A percentile compares a stretch with the other conserved stretches of the same genome.
Evolutionary conservation across 2,329 filamentous ascomycete species (phyloP).

Genomic region (Sporothrix curviconia): DNA sequence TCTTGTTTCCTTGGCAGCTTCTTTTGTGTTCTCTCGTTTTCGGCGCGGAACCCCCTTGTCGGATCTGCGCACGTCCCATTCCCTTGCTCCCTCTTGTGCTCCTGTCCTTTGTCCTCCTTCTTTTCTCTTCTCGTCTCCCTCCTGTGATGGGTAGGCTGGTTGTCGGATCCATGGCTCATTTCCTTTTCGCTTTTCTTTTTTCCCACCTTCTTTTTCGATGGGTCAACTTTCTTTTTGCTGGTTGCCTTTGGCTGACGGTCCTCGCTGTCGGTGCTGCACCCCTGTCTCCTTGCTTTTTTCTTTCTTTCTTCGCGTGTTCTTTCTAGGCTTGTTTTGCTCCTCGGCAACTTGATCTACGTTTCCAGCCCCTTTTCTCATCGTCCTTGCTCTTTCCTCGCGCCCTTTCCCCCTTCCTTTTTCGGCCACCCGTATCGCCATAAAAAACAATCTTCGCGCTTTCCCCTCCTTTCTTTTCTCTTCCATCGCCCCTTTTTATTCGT

Average conservation of each 20-base stretch:
- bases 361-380: not conserved
- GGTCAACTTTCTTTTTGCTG: constrained; percentile 2
- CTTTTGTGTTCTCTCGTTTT: not conserved
- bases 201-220: not conserved
- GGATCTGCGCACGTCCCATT: not conserved
- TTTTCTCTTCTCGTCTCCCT: not conserved
- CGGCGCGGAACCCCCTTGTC: not conserved
- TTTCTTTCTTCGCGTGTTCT: not conserved
- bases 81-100: not conserved
- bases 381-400: not conserved
- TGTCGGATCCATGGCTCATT: constrained; percentile 2
- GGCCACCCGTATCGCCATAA: too few species aligned
- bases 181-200: not conserved
- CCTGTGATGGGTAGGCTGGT: not conserved
- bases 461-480: not conserved
- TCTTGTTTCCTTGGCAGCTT: not conserved
- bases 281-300: not conserved
- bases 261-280: not conserved
- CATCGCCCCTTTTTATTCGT: not conserved
- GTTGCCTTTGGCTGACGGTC: too few species aligned
- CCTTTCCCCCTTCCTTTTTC: not conserved
- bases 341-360: not conserved
- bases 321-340: not conserved
- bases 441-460: too few species aligned
- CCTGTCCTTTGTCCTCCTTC: not conserved